Percentiles rank a stretch among this genome's conserved stretches.
phyloP scores from a whole-genome alignment of 768 basidiomycete species.

The Butyriboletus loyo region DNA sequence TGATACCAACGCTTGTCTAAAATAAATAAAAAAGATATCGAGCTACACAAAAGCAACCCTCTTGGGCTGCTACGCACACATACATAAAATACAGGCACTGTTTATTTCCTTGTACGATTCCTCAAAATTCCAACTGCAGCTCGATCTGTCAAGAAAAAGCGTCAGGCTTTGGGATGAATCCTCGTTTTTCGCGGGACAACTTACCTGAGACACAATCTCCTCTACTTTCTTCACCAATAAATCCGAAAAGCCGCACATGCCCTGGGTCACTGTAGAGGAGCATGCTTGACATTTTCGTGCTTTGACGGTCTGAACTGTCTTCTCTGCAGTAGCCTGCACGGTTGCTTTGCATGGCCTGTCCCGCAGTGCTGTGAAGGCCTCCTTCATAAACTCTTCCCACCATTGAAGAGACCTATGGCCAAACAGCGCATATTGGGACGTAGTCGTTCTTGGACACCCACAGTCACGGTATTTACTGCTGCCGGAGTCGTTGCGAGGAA shows the following conservation, averaged over 20 bases:
- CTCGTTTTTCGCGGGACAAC: neutral
- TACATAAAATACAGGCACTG: too few relatives aligned
- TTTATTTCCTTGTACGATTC: too few relatives aligned
- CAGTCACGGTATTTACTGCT: too few relatives aligned
- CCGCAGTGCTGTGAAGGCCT: neutral
- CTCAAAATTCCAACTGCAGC: constrained; percentile 2
- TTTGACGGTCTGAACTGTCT: neutral
- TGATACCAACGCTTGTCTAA: too few relatives aligned
- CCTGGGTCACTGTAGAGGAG: neutral
- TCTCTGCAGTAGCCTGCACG: neutral
- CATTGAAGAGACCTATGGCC: neutral
- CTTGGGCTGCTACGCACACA: neutral
- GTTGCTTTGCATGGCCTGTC: constrained; percentile 22
- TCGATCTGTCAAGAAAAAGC: neutral
- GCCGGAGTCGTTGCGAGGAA: too few relatives aligned
- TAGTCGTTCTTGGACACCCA: neutral
- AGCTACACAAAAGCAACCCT: neutral
- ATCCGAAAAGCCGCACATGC: constrained; percentile 14
- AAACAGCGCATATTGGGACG: neutral
- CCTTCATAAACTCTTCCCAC: constrained; percentile 22
- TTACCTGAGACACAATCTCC: constrained; percentile 7
- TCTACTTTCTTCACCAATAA: constrained; percentile 13
- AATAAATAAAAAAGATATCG: too few relatives aligned
- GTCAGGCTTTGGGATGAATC: neutral
- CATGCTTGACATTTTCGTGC: neutral